These are phyloP conservation scores for Colletotrichum sp. DNA, from an alignment of 2,329 filamentous ascomycete genomes.

Conservation along the genomic window DNA sequence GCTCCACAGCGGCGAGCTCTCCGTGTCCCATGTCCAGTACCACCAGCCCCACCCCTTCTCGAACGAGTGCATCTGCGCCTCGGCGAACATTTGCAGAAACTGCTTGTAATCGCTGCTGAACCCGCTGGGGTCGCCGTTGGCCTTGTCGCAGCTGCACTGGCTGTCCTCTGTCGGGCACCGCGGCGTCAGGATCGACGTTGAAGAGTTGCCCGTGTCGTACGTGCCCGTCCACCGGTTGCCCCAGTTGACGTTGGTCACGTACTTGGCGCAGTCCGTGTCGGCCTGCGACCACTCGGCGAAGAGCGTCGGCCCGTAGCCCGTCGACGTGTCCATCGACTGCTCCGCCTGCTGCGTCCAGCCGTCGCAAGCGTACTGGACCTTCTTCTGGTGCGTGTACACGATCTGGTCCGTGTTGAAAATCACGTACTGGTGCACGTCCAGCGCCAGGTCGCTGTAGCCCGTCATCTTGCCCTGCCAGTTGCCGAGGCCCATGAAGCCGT, in stretches of 20 bases:
- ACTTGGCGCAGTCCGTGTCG: slow-evolving; percentile 89
- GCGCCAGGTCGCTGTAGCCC: slow-evolving; percentile 72
- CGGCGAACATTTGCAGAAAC: slow-evolving; percentile 88
- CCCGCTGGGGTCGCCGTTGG: slow-evolving; percentile 73
- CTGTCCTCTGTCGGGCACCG: slow-evolving; percentile 73
- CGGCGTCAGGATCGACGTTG: slow-evolving; percentile 68
- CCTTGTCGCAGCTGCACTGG: slow-evolving; percentile 74
- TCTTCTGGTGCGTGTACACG: slow-evolving; percentile 78
- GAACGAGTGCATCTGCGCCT: slow-evolving; percentile 95
- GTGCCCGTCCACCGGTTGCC: slow-evolving; percentile 95
- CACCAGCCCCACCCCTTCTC: slow-evolving; percentile 97
- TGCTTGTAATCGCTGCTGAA: slow-evolving; percentile 81
- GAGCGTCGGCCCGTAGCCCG: slow-evolving; percentile 90
- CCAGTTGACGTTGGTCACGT: slow-evolving; percentile 88
- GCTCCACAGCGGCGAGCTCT: slow-evolving; percentile 87
- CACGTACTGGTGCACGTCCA: slow-evolving; percentile 99
- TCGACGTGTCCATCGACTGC: slow-evolving; percentile 72
- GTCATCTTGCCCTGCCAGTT: slow-evolving; percentile 90
- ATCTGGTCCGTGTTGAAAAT: slow-evolving; percentile 96
- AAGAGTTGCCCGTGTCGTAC: slow-evolving; percentile 69
- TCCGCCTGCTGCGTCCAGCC: slow-evolving; percentile 85
- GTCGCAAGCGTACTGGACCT: slow-evolving; percentile 85
- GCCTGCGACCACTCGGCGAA: slow-evolving; percentile 98
- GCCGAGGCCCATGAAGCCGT: slow-evolving; percentile 89
- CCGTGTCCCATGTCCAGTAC: slow-evolving; percentile 99